Base-by-base conservation (phyloP, 306 rosid species). In the Lagenaria siceraria region DNA sequence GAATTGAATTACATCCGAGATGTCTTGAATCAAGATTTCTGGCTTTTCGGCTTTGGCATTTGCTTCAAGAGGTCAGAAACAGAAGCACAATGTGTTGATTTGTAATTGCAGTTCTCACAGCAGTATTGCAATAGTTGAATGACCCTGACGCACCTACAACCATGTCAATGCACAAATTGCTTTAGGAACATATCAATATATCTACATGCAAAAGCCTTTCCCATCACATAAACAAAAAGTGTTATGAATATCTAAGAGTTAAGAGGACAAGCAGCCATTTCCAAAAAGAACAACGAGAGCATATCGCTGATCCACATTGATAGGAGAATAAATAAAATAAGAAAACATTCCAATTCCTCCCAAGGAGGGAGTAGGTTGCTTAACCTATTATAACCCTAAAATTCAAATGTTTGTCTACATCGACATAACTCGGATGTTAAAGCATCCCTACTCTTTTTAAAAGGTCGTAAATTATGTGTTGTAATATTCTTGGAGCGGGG, bases 51-150 rank as follows among this genome's bases (percentile, higher is more conserved):
- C 81, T 88, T 88, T 10, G 95, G 81, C 72, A 80, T 88, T 78
- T 88, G 97, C 84, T 87, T 92, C 82, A 95, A 77, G 77, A 95
- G 93, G 73, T 84, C 91, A 25, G 96, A 88, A 80, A 95, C 91
- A 36, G 97, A 95, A 86, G 87, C 98, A 77, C 97, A 95, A 82
- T 95, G 99, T 17, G 96, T 92, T 53, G 97, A 92, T 35, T 88
- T 87, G 81, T 90, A 81, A 40, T 88, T 52, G 54, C 93, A 86
- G 79, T 85, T 90, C 86, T 89, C 87, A 77, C 99, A 95, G 77
- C 97, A 95, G 21, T 80, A 79, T 56, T 92, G 93, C 72, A 92
- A 87, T 84, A 85, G 73, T 75, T 90, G 88, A 85, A 89, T 92
- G 22, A 81, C 93, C 82, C 55, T 86, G 49, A 79, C 76, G 82